Percentiles rank a stretch among this genome's conserved stretches.
Conservation (phyloP, 805 yeast genomes). For the Saccharomycopsis javanensis region DNA sequence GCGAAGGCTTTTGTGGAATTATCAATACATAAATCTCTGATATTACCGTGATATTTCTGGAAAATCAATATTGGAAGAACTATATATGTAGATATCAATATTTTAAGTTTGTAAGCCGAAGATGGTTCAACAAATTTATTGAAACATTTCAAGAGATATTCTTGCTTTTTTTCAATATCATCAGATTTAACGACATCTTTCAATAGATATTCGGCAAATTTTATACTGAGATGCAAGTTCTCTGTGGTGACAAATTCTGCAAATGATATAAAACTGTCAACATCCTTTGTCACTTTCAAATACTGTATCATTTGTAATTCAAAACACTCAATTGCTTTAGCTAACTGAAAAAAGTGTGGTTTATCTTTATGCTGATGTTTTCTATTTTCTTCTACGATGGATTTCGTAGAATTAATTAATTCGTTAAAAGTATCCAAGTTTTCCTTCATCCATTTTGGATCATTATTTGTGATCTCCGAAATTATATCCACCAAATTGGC, state of each 20-base stretch:
- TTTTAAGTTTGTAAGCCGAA: constrained; percentile 38
- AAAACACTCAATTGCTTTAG: constrained; percentile 55
- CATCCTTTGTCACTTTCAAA: constrained; percentile 28
- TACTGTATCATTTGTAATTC: constrained; percentile 39
- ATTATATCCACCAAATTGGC: constrained; percentile 66
- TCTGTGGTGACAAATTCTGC: constrained; percentile 35
- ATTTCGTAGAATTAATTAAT: constrained; percentile 35
- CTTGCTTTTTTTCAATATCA: constrained; percentile 38
- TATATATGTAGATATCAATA: constrained; percentile 50
- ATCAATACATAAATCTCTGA: constrained; percentile 37
- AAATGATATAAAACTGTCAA: constrained; percentile 31
- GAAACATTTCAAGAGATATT: constrained; percentile 43
- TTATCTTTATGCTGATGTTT: constrained; percentile 38
- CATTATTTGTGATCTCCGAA: constrained; percentile 41
- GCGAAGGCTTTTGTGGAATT: constrained; percentile 22
- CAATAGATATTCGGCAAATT: constrained; percentile 50
- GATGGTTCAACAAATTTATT: constrained; percentile 40
- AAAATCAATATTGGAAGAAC: constrained; percentile 56
- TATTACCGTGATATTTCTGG: constrained; percentile 44
- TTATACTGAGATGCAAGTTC: constrained; percentile 32
- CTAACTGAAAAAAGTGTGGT: constrained; percentile 57
- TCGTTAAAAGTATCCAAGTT: constrained; percentile 39
- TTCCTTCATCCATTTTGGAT: constrained; percentile 47
- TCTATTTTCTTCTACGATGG: constrained; percentile 33
- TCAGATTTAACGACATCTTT: constrained; percentile 42